A percentile compares a stretch with the other conserved stretches of the same genome.
Conservation (phyloP, 768 basidiomycete species). For the Crucibulum laeve region DNA sequence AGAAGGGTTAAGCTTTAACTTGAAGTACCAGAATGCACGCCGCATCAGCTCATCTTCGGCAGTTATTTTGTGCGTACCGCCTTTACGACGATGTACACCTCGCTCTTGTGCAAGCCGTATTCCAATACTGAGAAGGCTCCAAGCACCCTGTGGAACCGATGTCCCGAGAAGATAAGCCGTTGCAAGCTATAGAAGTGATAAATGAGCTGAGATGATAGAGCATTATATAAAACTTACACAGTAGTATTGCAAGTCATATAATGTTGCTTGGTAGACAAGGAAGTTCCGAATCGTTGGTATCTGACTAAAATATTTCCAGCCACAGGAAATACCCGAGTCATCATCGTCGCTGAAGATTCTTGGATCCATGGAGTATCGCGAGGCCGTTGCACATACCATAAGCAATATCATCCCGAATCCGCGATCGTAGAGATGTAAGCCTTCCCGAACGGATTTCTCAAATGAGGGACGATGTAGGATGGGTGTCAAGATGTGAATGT, state of each 20-base stretch:
- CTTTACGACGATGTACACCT: conserved; percentile 51
- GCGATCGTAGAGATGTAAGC: conserved; percentile 42
- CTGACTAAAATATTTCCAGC: conserved; percentile 61
- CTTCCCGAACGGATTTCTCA: conserved; percentile 37
- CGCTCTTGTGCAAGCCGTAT: conserved; percentile 61
- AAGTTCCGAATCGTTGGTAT: conserved; percentile 58
- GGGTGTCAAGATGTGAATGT: conserved; percentile 48
- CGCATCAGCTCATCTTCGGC: conserved; percentile 60
- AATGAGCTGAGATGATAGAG: background rate
- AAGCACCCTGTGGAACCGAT: conserved; percentile 46
- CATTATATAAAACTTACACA: conserved; percentile 38
- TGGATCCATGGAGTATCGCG: conserved; percentile 53
- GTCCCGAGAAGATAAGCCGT: conserved; percentile 33
- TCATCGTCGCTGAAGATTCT: conserved; percentile 29
- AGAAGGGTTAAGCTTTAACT: background rate
- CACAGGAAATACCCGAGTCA: conserved; percentile 38
- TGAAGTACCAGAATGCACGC: conserved; percentile 48
- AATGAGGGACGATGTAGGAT: conserved; percentile 70
- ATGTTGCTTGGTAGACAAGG: conserved; percentile 48
- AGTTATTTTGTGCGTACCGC: conserved; percentile 23
- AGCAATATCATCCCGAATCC: conserved; percentile 57
- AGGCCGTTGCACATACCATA: conserved; percentile 59
- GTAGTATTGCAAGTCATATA: conserved; percentile 72
- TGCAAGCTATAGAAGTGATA: conserved; percentile 18
- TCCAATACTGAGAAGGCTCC: conserved; percentile 54